Evolutionary conservation across 208 protist genomes (phyloP), one percentile per base, ranked within the genome.

Genomic region (Naegleria lovaniensis): DNA sequence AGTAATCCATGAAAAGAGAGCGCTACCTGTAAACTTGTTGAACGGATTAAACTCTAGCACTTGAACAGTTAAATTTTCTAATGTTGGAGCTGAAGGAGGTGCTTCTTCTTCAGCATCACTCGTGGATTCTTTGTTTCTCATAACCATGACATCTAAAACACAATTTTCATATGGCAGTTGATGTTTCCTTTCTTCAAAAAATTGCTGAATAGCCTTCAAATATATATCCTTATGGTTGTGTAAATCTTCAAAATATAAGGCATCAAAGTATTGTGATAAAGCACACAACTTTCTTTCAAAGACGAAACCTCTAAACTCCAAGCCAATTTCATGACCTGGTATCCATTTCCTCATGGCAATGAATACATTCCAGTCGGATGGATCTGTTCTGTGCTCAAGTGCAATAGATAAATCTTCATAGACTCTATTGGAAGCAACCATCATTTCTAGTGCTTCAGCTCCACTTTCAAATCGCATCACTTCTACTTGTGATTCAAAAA

Each of bases 1-100:
- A 22, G 51, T 58, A 41, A 13, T 58, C 85, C 85, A 88, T 29
- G 16, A 29, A 58, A 88, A 88, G 0, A 88, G 33, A 9, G n/a
- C 39, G 36, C n/a, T 16, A 36, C 85, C 85, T 2, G 85, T 88
- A 59, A 19, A 59, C 55, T 58, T 16, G 58, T 33, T 58, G 33
- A 88, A 88, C 5, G 39, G 85, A 88, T 88, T 88, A 7, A 88
- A 58, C 38, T 88, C 85, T 38, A 88, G 0, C 51, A 88, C n/a
- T 59, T 48, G 11, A 29, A 85, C 38, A 22, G 38, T 43, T 15
- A 39, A 43, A 43, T 43, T 85, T 43, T 85, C 36, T 22, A 36
- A 43, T 0, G 38, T 40, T 40, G 43, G 43, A 7, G 43, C 5
- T 48, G 1, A 7, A 48, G 43, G 43, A 48, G 13, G 33, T 40